Base-by-base conservation (phyloP, 2,329 filamentous ascomycete genomes). In the Colletotrichum coccodes region DNA sequence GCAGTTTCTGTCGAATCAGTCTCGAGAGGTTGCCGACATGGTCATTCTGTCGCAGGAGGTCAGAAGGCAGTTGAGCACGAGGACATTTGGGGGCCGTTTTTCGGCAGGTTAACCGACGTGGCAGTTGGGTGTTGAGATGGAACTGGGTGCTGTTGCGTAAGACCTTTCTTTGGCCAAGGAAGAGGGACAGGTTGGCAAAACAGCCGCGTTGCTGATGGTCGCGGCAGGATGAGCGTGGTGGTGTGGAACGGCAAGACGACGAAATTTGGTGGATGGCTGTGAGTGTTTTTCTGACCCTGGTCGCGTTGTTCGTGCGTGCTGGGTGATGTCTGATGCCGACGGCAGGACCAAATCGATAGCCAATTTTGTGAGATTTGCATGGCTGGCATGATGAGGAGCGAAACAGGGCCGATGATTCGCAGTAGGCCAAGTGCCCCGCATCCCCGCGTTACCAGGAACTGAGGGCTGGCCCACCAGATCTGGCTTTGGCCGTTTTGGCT, bases 321-420 rank as follows among this genome's bases (percentile, higher is more conserved):
- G 28, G 8, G 30, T 52, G 8, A n/a, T 46, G n/a, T 36, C 16
- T 21, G 21, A 38, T 57, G 50, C 52, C 50, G 30, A 38, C 16
- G 60, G 60, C 30, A 47, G 32, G 40, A 63, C 30, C 26, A 60
- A 47, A 21, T 14, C 59, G 50, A 63, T 46, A 30, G 26, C 44
- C 30, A 30, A 30, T 46, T 47, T 18, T 34, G 34, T 30, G 14
- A 57, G 44, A 64, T 64, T 58, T 21, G 53, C 53, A 64, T 58
- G 53, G 34, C 42, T 64, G 42, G 34, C 34, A 65, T 44, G 38
- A 42, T 50, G 38, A 53, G 47, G 18, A 57, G 44, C 62, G 16
- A 64, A 64, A 44, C 60, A 68, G 52, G 64, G 52, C n/a, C 46
- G 60, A 64, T 68, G 64, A 68, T 68, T 68, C 64, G 64, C 64